Base-by-base conservation (phyloP, 352 stramenopile species). In the Blastocystis sp. region DNA sequence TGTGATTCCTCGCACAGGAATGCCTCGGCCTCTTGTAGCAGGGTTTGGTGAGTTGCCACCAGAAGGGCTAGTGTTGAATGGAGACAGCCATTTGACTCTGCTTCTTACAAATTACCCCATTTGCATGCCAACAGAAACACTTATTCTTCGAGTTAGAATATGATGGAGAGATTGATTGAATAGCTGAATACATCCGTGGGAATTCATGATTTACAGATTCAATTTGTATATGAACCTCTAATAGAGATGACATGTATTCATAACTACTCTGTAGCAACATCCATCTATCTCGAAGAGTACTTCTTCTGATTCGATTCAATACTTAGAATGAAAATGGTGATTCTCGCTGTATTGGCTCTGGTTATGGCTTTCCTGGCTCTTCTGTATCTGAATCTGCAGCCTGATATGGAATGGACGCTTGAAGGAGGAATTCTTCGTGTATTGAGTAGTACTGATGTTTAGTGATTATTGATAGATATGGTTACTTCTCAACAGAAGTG, bases 201-300 rank as follows among this genome's bases (percentile, higher is more conserved):
- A 21, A 42, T 52, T 19, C 12, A 19, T 11, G 49, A 65, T 29
- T 32, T 66, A 16, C 49, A 14, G n/a, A 6, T 83, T 4, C 14
- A 63, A 5, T 49, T 83, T 21, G 21, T 21, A 0, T 83, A 83
- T 42, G 57, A 51, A 0, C 19, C 51, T 37, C 5, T 83, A n/a
- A 83, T 83, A 7, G 71, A 83, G 32, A 43, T 67, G 71, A 83
- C 65, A 14, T 83, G 71, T 32, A 83, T 83, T 27, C 49, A 42
- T 14, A 83, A 83, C 71, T 83, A 67, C 35, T 65, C 71, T 37
- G 12, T 83, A 0, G 71, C 51, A 19, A 83, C 71, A 32, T 83
- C 71, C 1, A 42, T 54, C 0, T 83, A 83, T 42, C 71, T 83
- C n/a, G 57, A 43, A 51, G 71, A 83, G 71, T 83, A 24, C 19